phyloP scores from a whole-genome alignment of 2,329 filamentous ascomycete species.

The Penicillium crustosum region DNA sequence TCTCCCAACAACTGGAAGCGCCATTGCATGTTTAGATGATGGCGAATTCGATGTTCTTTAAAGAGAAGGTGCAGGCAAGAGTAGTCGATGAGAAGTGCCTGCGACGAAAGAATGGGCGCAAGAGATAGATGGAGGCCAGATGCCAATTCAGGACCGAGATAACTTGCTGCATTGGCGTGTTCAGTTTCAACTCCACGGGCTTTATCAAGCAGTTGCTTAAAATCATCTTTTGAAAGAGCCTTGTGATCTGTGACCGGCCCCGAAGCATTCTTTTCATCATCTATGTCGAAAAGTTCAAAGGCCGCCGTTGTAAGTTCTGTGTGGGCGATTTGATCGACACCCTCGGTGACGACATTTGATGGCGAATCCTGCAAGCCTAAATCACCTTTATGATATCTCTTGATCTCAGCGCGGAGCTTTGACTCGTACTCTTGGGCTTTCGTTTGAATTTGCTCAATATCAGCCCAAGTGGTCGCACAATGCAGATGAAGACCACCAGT shows the following conservation, averaged over 20 bases:
- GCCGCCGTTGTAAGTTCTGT: slow-evolving; percentile 19
- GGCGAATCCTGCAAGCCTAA: slow-evolving; percentile 25
- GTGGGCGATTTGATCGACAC: neutral
- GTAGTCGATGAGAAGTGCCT: slow-evolving; percentile 74
- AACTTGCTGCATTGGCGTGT: slow-evolving; percentile 8
- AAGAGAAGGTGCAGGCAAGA: slow-evolving; percentile 78
- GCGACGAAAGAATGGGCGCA: slow-evolving; percentile 68
- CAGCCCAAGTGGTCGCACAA: slow-evolving; percentile 72
- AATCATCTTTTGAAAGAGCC: slow-evolving; percentile 29
- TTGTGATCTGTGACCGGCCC: slow-evolving; percentile 26
- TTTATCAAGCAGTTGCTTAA: slow-evolving; percentile 32
- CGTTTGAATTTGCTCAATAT: slow-evolving; percentile 63
- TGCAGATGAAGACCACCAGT: slow-evolving; percentile 58
- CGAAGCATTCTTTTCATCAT: slow-evolving; percentile 27
- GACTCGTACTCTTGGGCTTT: slow-evolving; percentile 52
- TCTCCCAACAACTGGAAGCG: slow-evolving; percentile 83
- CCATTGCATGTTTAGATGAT: slow-evolving; percentile 72
- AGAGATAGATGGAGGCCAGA: slow-evolving; percentile 69
- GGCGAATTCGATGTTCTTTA: slow-evolving; percentile 65
- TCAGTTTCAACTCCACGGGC: slow-evolving; percentile 23
- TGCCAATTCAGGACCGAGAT: slow-evolving; percentile 44
- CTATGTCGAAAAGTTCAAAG: slow-evolving; percentile 40
- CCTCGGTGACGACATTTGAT: neutral
- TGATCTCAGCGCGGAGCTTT: slow-evolving; percentile 38
- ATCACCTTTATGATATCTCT: slow-evolving; percentile 36